These are phyloP conservation scores for Rhizopogon salebrosus DNA, from an alignment of 768 basidiomycete genomes.

Conservation along the genomic window DNA sequence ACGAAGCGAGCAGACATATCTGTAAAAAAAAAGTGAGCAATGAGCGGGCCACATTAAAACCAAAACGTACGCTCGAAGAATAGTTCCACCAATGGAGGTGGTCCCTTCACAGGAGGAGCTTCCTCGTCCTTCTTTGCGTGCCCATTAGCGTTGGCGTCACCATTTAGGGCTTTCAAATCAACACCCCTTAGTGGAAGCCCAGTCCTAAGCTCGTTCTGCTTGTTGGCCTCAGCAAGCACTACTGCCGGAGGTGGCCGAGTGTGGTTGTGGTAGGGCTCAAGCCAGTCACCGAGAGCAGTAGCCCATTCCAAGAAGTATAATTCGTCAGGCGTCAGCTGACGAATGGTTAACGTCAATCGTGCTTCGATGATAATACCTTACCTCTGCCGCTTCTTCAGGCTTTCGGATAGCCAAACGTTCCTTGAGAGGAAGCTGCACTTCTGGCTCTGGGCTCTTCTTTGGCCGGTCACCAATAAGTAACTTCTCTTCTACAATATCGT, in stretches of 20 bases:
- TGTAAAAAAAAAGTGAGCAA: constrained; percentile 17
- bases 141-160: constrained; percentile 36
- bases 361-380: constrained; percentile 17
- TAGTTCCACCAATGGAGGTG: constrained; percentile 45
- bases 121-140: constrained; percentile 68
- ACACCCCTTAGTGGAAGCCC: constrained; percentile 64
- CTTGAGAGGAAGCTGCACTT: constrained; percentile 44
- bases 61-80: constrained; percentile 58
- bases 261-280: constrained; percentile 72
- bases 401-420: constrained; percentile 52
- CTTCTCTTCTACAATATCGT: constrained; percentile 78
- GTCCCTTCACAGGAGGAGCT: constrained; percentile 56
- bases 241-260: constrained; percentile 64
- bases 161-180: constrained; percentile 33
- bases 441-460: constrained; percentile 50
- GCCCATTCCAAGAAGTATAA: constrained; percentile 52
- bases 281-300: constrained; percentile 62
- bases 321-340: constrained; percentile 67
- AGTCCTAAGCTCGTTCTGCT: constrained; percentile 64
- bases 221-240: constrained; percentile 72
- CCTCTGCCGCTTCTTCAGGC: constrained; percentile 53
- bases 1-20: constrained; percentile 54
- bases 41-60: neutral
- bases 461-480: constrained; percentile 77
- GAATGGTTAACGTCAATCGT: constrained; percentile 5